Base-by-base conservation (phyloP, 2,329 filamentous ascomycete species). In the Whalleya microplaca region DNA sequence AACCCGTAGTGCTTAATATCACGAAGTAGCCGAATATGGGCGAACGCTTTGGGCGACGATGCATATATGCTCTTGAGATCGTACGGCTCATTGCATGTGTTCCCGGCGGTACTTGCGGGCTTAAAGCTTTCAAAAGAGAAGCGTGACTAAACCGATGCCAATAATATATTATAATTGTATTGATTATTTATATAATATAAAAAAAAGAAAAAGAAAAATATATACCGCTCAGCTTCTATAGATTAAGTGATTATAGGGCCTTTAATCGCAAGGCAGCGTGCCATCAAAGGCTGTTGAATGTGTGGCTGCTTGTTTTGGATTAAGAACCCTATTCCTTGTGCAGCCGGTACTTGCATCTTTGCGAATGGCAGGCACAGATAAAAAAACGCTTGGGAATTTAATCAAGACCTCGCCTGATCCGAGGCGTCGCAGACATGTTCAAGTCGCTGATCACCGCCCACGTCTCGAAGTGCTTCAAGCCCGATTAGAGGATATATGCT, bases 301-400 rank as follows among this genome's bases (percentile, higher is more conserved):
- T n/a, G n/a, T n/a, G n/a, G n/a, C n/a, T n/a, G n/a, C n/a, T n/a
- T n/a, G n/a, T n/a, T n/a, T n/a, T n/a, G n/a, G n/a, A n/a, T n/a
- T n/a, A n/a, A n/a, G n/a, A n/a, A n/a, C n/a, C n/a, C n/a, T n/a
- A n/a, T n/a, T n/a, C n/a, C n/a, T n/a, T n/a, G n/a, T n/a, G n/a
- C n/a, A n/a, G n/a, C n/a, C n/a, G n/a, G n/a, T n/a, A n/a, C n/a
- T n/a, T 86, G 87, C 53, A 74, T 91, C 42, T 92, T 92, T 71
- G 88, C 86, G 3, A 92, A 92, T 66, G 89, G 89, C 23, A 88
- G 86, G 0, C 69, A 78, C 1, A n/a, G n/a, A n/a, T n/a, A n/a
- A n/a, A n/a, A 69, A 72, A 2, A 91, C 90, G 85, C 79, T 91
- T 2, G 73, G 75, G 1, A 80, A 81, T 20, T 88, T 87, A 0